phyloP scores from a whole-genome alignment of 2,329 filamentous ascomycete species.

The Fusarium clavum region DNA sequence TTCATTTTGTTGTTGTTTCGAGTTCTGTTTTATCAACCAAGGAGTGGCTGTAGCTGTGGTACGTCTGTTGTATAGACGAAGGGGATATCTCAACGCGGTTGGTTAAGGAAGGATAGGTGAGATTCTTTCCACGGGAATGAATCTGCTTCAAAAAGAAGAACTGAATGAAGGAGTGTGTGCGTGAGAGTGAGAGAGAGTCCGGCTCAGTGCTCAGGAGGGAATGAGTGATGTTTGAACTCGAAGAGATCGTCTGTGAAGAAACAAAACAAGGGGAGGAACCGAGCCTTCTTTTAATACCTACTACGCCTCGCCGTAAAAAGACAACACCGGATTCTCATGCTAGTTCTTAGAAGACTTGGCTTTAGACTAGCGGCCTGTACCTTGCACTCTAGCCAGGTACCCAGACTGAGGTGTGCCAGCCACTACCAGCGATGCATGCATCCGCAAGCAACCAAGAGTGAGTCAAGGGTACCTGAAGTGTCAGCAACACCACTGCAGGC shows the following conservation, averaged over 20 bases:
- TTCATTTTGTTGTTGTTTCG: slow-evolving; percentile 55
- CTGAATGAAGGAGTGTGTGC: slow-evolving; percentile 44
- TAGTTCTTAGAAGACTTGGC: slow-evolving; percentile 41
- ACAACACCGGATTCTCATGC: slow-evolving; percentile 32
- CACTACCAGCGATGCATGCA: slow-evolving; percentile 24
- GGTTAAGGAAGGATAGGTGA: slow-evolving; percentile 38
- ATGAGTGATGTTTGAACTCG: slow-evolving; percentile 46
- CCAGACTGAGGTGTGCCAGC: slow-evolving; percentile 24
- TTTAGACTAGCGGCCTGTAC: slow-evolving; percentile 33
- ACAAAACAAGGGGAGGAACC: slow-evolving; percentile 43
- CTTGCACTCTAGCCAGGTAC: slow-evolving; percentile 33
- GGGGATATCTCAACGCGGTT: slow-evolving; percentile 44
- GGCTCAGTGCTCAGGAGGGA: slow-evolving; percentile 46
- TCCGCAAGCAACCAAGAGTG: slow-evolving; percentile 28
- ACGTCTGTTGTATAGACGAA: slow-evolving; percentile 30
- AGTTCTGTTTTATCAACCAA: slow-evolving; percentile 38
- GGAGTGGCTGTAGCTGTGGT: slow-evolving; percentile 39
- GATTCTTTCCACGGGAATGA: slow-evolving; percentile 47
- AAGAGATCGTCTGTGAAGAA: slow-evolving; percentile 42
- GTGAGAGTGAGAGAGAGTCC: slow-evolving; percentile 44
- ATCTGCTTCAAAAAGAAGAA: slow-evolving; percentile 39
- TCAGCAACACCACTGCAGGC: slow-evolving; percentile 22
- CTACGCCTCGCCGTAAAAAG: slow-evolving; percentile 43
- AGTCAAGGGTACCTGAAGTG: slow-evolving; percentile 20
- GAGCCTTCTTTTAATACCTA: slow-evolving; percentile 40